These are phyloP conservation scores for Phialophora tarda DNA, from an alignment of 2,329 filamentous ascomycete genomes.

Conservation along the genomic window DNA sequence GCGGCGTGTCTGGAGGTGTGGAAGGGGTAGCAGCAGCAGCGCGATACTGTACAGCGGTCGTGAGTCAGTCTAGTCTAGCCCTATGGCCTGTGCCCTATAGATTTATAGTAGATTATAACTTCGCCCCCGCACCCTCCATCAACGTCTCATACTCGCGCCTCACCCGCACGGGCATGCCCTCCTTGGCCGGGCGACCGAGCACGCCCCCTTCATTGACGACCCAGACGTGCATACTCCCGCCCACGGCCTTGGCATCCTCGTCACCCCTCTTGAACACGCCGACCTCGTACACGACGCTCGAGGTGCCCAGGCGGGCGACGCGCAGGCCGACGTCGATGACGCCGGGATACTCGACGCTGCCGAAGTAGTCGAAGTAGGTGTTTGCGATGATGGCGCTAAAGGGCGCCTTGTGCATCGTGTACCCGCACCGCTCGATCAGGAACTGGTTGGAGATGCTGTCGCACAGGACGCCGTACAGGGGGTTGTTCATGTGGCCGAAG, in stretches of 20 bases:
- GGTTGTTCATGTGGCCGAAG: conserved; percentile 94
- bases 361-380: conserved; percentile 84
- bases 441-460: conserved; percentile 91
- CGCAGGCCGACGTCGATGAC: conserved; percentile 80
- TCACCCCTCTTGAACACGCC: conserved; percentile 79
- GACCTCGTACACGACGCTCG: conserved; percentile 88
- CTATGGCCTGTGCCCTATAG: too few relatives aligned
- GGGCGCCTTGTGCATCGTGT: conserved; percentile 70
- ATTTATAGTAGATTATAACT: conserved; percentile 1
- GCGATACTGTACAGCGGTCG: background rate
- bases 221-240: conserved; percentile 86
- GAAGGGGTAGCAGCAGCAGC: conserved; percentile 4
- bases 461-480: conserved; percentile 83
- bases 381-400: conserved; percentile 86
- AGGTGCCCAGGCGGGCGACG: conserved; percentile 81
- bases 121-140: conserved; percentile 13
- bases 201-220: conserved; percentile 67
- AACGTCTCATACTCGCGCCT: conserved; percentile 25
- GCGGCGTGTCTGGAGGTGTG: conserved; percentile 15
- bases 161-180: conserved; percentile 63
- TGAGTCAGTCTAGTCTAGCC: background rate
- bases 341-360: conserved; percentile 79
- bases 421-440: conserved; percentile 76
- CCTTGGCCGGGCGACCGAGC: conserved; percentile 61
- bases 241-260: conserved; percentile 80